Percentiles rank a stretch among this genome's conserved stretches.
Conservation (phyloP, 1,284 basidiomycete species). For the Cryptococcus jaspeensis region DNA sequence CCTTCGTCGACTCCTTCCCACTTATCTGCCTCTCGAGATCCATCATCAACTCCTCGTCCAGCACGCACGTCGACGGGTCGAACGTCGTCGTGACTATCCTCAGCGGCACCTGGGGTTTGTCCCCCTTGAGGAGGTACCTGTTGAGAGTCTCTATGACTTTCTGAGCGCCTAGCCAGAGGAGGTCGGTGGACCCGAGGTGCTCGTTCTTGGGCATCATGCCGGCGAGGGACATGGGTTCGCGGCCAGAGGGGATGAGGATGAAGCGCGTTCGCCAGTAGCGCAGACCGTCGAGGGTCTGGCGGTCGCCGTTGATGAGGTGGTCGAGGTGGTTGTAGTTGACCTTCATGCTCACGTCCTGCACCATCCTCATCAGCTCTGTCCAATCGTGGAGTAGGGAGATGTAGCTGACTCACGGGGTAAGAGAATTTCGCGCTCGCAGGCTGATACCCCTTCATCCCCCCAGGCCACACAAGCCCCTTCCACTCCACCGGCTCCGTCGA, state of each 20-base stretch:
- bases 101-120: conserved; percentile 57
- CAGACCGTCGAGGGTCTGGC: conserved; percentile 62
- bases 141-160: conserved; percentile 86
- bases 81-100: conserved; percentile 77
- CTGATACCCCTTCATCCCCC: conserved; percentile 80
- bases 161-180: conserved; percentile 82
- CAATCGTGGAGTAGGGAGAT: conserved; percentile 32
- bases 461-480: conserved; percentile 89
- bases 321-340: conserved; percentile 52
- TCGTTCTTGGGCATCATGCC: conserved; percentile 60
- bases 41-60: conserved; percentile 71
- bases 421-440: conserved; percentile 72
- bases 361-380: conserved; percentile 46
- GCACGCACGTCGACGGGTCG: conserved; percentile 70
- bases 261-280: conserved; percentile 96
- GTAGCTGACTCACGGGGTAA: conserved; percentile 59
- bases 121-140: conserved; percentile 47
- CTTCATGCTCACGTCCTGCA: conserved; percentile 49
- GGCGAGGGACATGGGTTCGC: conserved; percentile 56
- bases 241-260: conserved; percentile 81
- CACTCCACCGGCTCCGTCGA: conserved; percentile 66
- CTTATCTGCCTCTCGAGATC: conserved; percentile 68
- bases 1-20: conserved; percentile 37
- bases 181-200: conserved; percentile 78
- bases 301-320: conserved; percentile 72